Conservation (phyloP, 2,329 filamentous ascomycete species). For the Fusarium tricinctum region DNA sequence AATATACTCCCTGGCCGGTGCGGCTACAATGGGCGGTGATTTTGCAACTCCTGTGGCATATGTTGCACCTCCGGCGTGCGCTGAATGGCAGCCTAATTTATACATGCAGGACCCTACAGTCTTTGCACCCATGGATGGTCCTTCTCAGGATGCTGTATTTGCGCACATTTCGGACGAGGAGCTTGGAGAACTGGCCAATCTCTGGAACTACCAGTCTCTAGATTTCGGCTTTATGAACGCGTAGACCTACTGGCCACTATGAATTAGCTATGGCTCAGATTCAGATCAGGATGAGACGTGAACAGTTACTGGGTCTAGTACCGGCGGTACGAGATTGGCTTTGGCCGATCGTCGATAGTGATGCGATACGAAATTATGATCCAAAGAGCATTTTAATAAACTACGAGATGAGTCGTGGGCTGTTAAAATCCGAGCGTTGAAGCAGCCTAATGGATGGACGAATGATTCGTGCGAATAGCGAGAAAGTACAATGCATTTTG, state of each 20-base stretch:
- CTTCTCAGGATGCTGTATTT: slow-evolving; percentile 40
- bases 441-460: neutral
- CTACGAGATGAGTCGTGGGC: neutral
- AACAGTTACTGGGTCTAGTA: neutral
- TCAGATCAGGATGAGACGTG: neutral
- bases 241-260: neutral
- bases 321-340: neutral
- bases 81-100: slow-evolving; percentile 38
- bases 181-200: slow-evolving; percentile 52
- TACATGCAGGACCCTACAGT: slow-evolving; percentile 16
- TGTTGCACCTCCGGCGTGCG: slow-evolving; percentile 11
- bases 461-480: neutral
- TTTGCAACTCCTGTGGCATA: slow-evolving; percentile 15
- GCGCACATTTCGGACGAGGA: slow-evolving; percentile 52
- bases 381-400: neutral
- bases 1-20: slow-evolving; percentile 18
- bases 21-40: slow-evolving; percentile 1
- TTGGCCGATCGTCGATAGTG: neutral
- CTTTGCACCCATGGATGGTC: slow-evolving; percentile 20
- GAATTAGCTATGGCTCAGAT: neutral
- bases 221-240: slow-evolving; percentile 51
- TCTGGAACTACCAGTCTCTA: slow-evolving; percentile 55
- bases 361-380: too few species aligned
- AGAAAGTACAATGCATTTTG: neutral
- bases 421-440: neutral